Evolutionary conservation across 2,329 filamentous ascomycete species (phyloP).

Genomic region (Diaporthe nobilis): DNA sequence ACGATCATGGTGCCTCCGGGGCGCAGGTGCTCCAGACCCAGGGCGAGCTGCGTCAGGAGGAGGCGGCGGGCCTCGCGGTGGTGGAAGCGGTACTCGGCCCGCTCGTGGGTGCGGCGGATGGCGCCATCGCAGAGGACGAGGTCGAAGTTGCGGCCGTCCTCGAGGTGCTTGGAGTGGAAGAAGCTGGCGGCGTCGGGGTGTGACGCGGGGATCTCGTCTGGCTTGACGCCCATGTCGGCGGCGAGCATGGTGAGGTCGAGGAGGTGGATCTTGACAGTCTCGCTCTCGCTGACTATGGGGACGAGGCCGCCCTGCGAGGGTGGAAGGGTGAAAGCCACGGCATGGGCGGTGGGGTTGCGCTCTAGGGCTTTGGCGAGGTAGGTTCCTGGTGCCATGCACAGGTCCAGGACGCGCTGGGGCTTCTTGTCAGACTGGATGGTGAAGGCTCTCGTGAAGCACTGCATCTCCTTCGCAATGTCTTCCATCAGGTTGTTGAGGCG

Average conservation of each 20-base stretch:
- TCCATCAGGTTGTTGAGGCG: constrained; percentile 7
- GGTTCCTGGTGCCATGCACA: constrained; percentile 25
- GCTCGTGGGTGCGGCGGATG: constrained; percentile 57
- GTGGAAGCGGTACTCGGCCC: constrained; percentile 50
- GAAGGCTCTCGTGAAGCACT: neutral
- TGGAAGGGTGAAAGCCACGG: constrained; percentile 59
- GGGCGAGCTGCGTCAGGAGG: constrained; percentile 55
- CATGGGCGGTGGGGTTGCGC: neutral
- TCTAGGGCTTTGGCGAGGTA: constrained; percentile 5
- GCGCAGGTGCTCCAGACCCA: constrained; percentile 61
- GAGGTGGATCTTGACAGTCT: constrained; percentile 44
- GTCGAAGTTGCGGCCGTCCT: constrained; percentile 60
- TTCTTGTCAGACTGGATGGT: neutral
- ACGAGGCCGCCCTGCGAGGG: constrained; percentile 56
- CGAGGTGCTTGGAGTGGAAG: neutral
- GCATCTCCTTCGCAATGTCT: constrained; percentile 15
- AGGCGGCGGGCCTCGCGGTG: constrained; percentile 55
- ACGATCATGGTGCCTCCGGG: constrained; percentile 65
- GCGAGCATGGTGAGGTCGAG: constrained; percentile 68
- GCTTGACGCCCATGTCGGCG: constrained; percentile 57
- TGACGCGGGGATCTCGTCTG: constrained; percentile 48
- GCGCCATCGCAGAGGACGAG: constrained; percentile 64
- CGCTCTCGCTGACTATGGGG: constrained; percentile 47
- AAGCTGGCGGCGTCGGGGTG: constrained; percentile 52
- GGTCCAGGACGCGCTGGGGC: constrained; percentile 24